Base-by-base conservation (phyloP, 768 basidiomycete species). In the Porphyrellus cyaneotinctus region DNA sequence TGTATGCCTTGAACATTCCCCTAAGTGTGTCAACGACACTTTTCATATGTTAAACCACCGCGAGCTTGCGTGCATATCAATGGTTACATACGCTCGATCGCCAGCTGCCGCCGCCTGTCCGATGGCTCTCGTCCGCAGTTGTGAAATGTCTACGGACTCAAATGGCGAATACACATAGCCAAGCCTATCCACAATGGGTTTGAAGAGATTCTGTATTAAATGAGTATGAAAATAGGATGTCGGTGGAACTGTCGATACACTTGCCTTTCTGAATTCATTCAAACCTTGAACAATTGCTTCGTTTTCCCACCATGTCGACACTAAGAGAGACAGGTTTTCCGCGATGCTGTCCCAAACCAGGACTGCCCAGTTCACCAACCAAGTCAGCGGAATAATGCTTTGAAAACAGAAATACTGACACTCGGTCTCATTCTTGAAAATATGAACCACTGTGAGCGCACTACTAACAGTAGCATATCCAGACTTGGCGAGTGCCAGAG, bases 221-320 rank as follows among this genome's bases (percentile, higher is more conserved):
- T 18, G 2, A 49, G 39, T 39, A 37, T 22, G 36, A 28, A 48
- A n/a, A 52, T 23, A 43, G 37, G 24, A 31, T 24, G 13, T 51
- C 12, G 31, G 14, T 45, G 24, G 23, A 45, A 54, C 51, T 33
- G n/a, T 36, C 9, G 26, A 20, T n/a, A 11, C 10, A 66, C 80
- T 49, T 64, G 86, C 88, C 62, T 75, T 72, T 53, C 80, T 75
- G 68, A 91, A 81, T 11, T 71, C 77, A 53, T 88, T 75, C 43
- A 95, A 63, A 43, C 76, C 73, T 33, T 75, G 77, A 32, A 72
- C 75, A 58, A 77, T 73, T 26, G 72, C 75, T 31, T 70, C 73
- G 62, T 91, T 73, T 68, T 95, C 93, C 88, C 91, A 97, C 88
- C 92, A 97, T 3, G 83, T 80, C 8, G 75, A 78, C 11, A 74